These are phyloP conservation scores for Trichophyton benhamiae DNA, from an alignment of 2,329 filamentous ascomycete species.

Conservation along the genomic window DNA sequence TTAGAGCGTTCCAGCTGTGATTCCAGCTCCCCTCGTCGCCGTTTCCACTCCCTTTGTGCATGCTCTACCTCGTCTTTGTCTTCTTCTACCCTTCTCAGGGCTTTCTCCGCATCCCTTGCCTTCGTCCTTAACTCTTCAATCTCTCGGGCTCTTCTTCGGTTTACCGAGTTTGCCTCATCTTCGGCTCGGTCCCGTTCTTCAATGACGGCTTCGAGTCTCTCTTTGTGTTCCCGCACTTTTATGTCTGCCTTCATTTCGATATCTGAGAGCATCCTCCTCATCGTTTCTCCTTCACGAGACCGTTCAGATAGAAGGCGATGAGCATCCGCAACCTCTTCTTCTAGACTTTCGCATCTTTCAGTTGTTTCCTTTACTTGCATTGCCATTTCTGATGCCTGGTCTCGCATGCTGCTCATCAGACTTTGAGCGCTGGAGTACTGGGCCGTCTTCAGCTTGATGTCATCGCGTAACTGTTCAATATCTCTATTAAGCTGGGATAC, in stretches of 20 bases:
- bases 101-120: constrained; percentile 68
- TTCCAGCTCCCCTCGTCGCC: constrained; percentile 64
- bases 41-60: constrained; percentile 61
- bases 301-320: constrained; percentile 77
- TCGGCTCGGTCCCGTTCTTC: constrained; percentile 89
- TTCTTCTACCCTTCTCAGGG: constrained; percentile 55
- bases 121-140: constrained; percentile 72
- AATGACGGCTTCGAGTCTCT: constrained; percentile 76
- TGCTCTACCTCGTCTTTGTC: constrained; percentile 69
- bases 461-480: constrained; percentile 56
- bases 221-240: constrained; percentile 77
- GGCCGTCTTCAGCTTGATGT: constrained; percentile 69
- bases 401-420: constrained; percentile 80
- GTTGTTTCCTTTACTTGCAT: constrained; percentile 85
- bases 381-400: constrained; percentile 76
- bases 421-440: constrained; percentile 79
- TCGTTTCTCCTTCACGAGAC: constrained; percentile 84
- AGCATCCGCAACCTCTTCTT: constrained; percentile 83
- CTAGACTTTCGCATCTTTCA: constrained; percentile 68
- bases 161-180: constrained; percentile 71
- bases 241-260: constrained; percentile 71
- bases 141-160: constrained; percentile 65
- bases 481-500: constrained; percentile 56
- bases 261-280: constrained; percentile 77
- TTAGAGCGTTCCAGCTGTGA: constrained; percentile 53